Evolutionary conservation across 441 rosid genomes (phyloP), one percentile per base, ranked within the genome.

Genomic region (Bruguiera hainesii): DNA sequence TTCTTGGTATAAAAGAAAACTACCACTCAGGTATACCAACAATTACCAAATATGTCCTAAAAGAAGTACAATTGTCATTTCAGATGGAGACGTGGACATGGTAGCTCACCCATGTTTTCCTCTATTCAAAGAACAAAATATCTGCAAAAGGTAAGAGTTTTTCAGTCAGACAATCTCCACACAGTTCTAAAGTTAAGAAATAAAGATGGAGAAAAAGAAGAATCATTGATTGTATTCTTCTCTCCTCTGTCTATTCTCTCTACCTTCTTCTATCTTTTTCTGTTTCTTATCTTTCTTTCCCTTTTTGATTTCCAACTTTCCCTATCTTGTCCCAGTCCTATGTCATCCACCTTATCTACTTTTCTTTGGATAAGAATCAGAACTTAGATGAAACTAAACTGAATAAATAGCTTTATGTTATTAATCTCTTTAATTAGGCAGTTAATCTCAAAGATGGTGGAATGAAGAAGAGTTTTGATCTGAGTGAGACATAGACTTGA

Each of bases 111-210:
- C 13, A 95, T 87, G 62, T 78, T 82, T 85, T 95, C 99, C 83
- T 91, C 99, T 78, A 89, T 78, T 68, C 98, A 96, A 75, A 95
- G 94, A 71, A 91, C 99, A 83, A 94, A 94, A 75, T 94, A 94
- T 85, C 99, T 94, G 90, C 90, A 83, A 66, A 80, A 70, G 69
- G 76, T 77, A 79, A 71, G 25, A 21, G 48, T 42, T 1, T 33
- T 53, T 13, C 67, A 63, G 48, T 68, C 46, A 75, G 75, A 69
- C 63, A 70, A 61, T 73, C 73, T 70, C 31, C 19, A n/a, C 48
- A 68, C 49, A 48, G 48, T 31, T 35, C 33, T 68, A 50, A 71
- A 77, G 60, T 63, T 60, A 67, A 39, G 42, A 19, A 33, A 64
- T 11, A 73, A 31, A 28, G 59, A 5, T 23, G 58, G 58, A 55